These are phyloP conservation scores for Logfia minima DNA, from an alignment of 129 eudicot species.

Conservation along the genomic window DNA sequence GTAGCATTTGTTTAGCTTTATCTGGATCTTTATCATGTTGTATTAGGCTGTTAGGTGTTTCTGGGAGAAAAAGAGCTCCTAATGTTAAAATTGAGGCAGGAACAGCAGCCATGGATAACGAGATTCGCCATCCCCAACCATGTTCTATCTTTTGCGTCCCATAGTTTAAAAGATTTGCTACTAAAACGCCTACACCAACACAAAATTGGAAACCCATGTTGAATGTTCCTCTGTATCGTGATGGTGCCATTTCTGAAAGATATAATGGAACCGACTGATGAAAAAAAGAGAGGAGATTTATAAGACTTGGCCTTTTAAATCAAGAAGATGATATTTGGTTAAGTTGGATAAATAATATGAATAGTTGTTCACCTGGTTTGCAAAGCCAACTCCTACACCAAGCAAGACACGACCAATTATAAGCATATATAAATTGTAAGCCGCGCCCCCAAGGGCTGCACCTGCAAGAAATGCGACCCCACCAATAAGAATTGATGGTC, in stretches of 20 bases:
- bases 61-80: slow-evolving; percentile 55
- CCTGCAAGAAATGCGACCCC: slow-evolving; percentile 56
- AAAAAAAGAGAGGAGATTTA: background rate
- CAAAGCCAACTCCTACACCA: slow-evolving; percentile 72
- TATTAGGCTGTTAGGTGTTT: slow-evolving; percentile 60
- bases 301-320: background rate
- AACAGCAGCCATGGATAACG: slow-evolving; percentile 52
- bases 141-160: slow-evolving; percentile 45
- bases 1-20: slow-evolving; percentile 55
- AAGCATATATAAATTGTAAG: slow-evolving; percentile 54
- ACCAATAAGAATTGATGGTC: slow-evolving; percentile 56
- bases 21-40: slow-evolving; percentile 36
- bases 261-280: slow-evolving; percentile 52
- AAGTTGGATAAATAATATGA: background rate
- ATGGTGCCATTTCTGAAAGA: slow-evolving; percentile 62
- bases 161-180: slow-evolving; percentile 52
- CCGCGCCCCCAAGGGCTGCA: slow-evolving; percentile 57
- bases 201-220: slow-evolving; percentile 56
- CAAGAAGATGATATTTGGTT: background rate
- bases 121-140: slow-evolving; percentile 69
- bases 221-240: slow-evolving; percentile 53
- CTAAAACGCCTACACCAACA: slow-evolving; percentile 43
- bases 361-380: slow-evolving; percentile 50
- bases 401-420: slow-evolving; percentile 64
- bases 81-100: slow-evolving; percentile 46